Percentiles rank a stretch among this genome's conserved stretches.
These are phyloP conservation scores for Candida vartiovaarae DNA, from an alignment of 805 yeast genomes.

Conservation along the genomic window DNA sequence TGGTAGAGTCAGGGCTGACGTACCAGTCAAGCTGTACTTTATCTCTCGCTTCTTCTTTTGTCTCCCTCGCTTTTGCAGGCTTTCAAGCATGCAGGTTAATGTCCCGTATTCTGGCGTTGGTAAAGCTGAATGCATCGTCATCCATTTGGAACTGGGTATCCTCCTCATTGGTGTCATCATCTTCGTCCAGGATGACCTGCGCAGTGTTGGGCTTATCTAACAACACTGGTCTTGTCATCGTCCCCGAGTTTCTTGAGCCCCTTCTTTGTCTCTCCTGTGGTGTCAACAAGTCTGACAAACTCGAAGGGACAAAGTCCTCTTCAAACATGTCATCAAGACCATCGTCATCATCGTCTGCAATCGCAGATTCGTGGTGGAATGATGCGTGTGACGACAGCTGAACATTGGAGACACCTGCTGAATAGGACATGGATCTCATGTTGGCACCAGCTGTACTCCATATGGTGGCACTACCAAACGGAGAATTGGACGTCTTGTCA, in stretches of 20 bases:
- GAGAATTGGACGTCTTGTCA: constrained; percentile 4
- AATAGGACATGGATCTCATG: constrained; percentile 11
- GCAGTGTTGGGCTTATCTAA: background rate
- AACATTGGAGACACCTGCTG: background rate
- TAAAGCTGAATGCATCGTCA: constrained; percentile 9
- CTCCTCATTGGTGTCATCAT: constrained; percentile 17
- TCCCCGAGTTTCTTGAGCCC: constrained; percentile 42
- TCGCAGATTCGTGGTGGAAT: constrained; percentile 20
- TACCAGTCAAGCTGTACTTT: background rate
- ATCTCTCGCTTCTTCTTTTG: background rate
- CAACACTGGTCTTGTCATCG: constrained; percentile 11
- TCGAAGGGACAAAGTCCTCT: constrained; percentile 78
- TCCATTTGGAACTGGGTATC: constrained; percentile 34
- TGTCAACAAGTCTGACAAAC: constrained; percentile 61
- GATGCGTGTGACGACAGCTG: background rate
- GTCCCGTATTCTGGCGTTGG: background rate
- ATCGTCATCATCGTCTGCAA: constrained; percentile 26
- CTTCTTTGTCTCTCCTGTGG: constrained; percentile 57
- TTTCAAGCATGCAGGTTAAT: background rate
- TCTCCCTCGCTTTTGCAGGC: background rate
- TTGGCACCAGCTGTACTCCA: constrained; percentile 11
- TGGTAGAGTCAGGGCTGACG: background rate
- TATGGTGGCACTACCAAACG: constrained; percentile 12
- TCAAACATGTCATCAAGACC: constrained; percentile 30
- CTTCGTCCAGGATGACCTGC: background rate